These are phyloP conservation scores for Aspergillus fumigatus DNA, from an alignment of 2,329 filamentous ascomycete genomes.

Conservation along the genomic window DNA sequence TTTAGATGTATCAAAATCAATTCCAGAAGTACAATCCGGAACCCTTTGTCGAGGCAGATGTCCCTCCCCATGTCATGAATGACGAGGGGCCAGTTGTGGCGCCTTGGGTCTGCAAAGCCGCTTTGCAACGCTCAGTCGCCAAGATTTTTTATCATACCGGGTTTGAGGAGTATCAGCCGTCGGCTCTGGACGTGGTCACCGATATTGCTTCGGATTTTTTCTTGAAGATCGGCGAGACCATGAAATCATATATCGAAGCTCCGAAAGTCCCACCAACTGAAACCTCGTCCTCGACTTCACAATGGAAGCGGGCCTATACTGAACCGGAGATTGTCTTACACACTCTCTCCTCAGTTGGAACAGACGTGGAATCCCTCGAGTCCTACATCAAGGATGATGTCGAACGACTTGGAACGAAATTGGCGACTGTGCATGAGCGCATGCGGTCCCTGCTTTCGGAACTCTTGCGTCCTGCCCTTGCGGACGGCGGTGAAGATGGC, in stretches of 20 bases:
- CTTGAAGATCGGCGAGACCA: slow-evolving; percentile 70
- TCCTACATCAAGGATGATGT: slow-evolving; percentile 87
- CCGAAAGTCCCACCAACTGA: slow-evolving; percentile 63
- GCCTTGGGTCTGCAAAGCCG: slow-evolving; percentile 72
- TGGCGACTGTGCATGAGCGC: slow-evolving; percentile 81
- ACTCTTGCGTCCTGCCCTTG: slow-evolving; percentile 81
- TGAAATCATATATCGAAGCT: slow-evolving; percentile 77
- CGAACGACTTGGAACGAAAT: slow-evolving; percentile 75
- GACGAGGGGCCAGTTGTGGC: slow-evolving; percentile 87
- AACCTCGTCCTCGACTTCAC: slow-evolving; percentile 30
- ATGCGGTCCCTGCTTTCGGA: slow-evolving; percentile 94
- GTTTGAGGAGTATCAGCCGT: slow-evolving; percentile 95
- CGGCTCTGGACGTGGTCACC: slow-evolving; percentile 83
- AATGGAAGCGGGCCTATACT: slow-evolving; percentile 65
- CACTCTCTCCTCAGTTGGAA: slow-evolving; percentile 75
- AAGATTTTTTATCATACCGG: slow-evolving; percentile 95
- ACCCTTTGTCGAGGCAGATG: slow-evolving; percentile 80
- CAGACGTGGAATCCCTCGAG: slow-evolving; percentile 76
- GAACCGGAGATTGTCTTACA: slow-evolving; percentile 85
- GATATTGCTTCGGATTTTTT: slow-evolving; percentile 90
- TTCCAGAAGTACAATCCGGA: slow-evolving; percentile 94
- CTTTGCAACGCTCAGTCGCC: slow-evolving; percentile 82
- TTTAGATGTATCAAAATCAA: slow-evolving; percentile 90
- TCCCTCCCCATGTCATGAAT: slow-evolving; percentile 82
- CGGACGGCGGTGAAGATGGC: slow-evolving; percentile 75